A percentile compares a stretch with the other conserved stretches of the same genome.
phyloP scores from a whole-genome alignment of 2,329 filamentous ascomycete genomes.

The Xylariaceae sp. region DNA sequence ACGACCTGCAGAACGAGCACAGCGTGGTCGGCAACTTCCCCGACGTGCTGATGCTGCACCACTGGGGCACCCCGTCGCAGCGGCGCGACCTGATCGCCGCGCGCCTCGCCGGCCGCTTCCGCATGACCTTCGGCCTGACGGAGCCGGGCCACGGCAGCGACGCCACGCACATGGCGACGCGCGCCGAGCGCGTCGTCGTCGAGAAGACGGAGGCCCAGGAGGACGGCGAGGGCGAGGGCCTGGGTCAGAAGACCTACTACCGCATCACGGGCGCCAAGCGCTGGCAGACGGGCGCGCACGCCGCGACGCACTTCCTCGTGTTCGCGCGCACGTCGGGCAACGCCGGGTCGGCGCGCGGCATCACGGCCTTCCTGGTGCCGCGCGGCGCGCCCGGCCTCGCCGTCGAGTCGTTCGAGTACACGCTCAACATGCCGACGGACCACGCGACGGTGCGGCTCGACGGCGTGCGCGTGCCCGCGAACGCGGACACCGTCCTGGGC shows the following conservation, averaged over 20 bases:
- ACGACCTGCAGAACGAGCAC: constrained; percentile 58
- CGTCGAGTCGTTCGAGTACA: constrained; percentile 55
- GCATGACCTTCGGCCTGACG: constrained; percentile 54
- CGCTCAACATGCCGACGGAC: constrained; percentile 60
- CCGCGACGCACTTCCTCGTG: constrained; percentile 53
- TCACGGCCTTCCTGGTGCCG: constrained; percentile 55
- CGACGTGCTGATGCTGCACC: constrained; percentile 53
- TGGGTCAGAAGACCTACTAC: too few species aligned
- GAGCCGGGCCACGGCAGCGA: constrained; percentile 56
- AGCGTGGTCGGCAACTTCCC: constrained; percentile 56
- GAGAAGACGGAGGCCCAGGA: constrained; percentile 33
- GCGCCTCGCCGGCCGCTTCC: constrained; percentile 43
- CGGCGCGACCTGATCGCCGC: constrained; percentile 45
- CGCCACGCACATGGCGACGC: constrained; percentile 54
- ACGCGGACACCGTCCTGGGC: constrained; percentile 46
- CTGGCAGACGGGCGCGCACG: constrained; percentile 59
- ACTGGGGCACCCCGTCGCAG: constrained; percentile 50
- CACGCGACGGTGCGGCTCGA: constrained; percentile 52
- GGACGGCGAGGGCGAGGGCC: too few species aligned
- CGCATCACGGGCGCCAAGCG: constrained; percentile 52
- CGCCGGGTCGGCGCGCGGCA: constrained; percentile 45
- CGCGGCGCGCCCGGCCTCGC: constrained; percentile 42
- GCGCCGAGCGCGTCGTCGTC: constrained; percentile 42
- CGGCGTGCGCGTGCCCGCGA: constrained; percentile 48
- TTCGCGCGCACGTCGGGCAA: constrained; percentile 52